Percentiles rank a stretch among this genome's conserved stretches.
These are phyloP conservation scores for Kernera saxatilis DNA, from an alignment of 345 rosid species.

Conservation along the genomic window DNA sequence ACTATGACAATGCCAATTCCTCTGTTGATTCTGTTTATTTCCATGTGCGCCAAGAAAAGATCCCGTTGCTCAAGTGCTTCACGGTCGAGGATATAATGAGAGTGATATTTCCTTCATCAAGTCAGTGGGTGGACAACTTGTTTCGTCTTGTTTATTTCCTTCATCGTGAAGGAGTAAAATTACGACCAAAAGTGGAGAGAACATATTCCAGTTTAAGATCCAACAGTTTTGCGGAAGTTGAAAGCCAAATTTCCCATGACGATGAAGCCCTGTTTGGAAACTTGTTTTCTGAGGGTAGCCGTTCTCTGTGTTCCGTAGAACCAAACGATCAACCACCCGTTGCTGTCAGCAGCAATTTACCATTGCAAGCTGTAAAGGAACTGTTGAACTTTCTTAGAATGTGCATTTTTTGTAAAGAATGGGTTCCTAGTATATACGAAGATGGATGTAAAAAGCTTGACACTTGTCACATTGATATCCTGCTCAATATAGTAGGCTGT, in stretches of 20 bases:
- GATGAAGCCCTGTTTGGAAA: constrained; percentile 97
- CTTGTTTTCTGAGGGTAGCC: constrained; percentile 81
- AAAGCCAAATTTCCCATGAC: constrained; percentile 74
- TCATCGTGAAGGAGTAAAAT: constrained; percentile 71
- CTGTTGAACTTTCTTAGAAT: constrained; percentile 66
- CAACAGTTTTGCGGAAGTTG: constrained; percentile 61
- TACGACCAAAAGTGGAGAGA: constrained; percentile 61
- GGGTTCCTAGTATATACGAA: constrained; percentile 60
- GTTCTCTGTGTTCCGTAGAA: constrained; percentile 67
- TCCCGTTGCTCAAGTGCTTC: constrained; percentile 61
- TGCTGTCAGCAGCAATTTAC: constrained; percentile 59
- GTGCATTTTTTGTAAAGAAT: constrained; percentile 62
- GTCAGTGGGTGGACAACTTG: constrained; percentile 74
- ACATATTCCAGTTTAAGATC: constrained; percentile 55
- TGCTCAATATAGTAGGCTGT: constrained; percentile 60
- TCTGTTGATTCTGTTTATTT: constrained; percentile 42
- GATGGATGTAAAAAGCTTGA: constrained; percentile 64
- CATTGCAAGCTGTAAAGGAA: constrained; percentile 73
- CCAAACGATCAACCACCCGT: constrained; percentile 62
- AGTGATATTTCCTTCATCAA: constrained; percentile 66
- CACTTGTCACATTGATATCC: constrained; percentile 60
- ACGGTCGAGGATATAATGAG: constrained; percentile 55
- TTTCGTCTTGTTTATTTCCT: constrained; percentile 66
- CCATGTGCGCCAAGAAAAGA: constrained; percentile 45
- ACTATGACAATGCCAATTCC: constrained; percentile 26